Base-by-base conservation (phyloP, 805 yeast genomes). In the Metschnikowia henanensis region DNA sequence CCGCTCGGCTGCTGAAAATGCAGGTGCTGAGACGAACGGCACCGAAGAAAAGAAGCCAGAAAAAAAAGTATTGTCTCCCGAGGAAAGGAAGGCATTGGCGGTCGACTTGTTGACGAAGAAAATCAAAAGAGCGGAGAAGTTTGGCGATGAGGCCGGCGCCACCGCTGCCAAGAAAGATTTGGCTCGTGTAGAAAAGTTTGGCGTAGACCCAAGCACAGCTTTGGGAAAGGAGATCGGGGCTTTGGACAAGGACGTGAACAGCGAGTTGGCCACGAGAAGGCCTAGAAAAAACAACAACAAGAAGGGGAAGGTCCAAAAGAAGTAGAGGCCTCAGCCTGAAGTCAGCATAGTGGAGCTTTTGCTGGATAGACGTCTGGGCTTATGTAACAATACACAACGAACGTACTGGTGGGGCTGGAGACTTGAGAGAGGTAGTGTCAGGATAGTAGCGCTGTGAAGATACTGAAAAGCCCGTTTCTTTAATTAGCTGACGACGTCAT, bases 151-250 rank as follows among this genome's bases (percentile, higher is more conserved):
- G 40, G 69, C 69, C n/a, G 68, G 66, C 17, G 76, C 78, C 20
- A 72, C 72, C 30, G 73, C 70, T 17, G 78, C 85, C 37, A 79
- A 79, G 57, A 80, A 78, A 48, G 83, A 79, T 47, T 68, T 89
- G 55, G 73, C 73, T 29, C 79, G 96, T 60, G 80, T 90, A 50
- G 83, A 84, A 61, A 89, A 87, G 69, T 91, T 89, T 60, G 98
- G 97, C 22, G 79, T 88, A 38, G 84, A 82, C 49, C 61, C 73
- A 28, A 81, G 81, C 45, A 80, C 86, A 32, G 76, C 83, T 8
- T 64, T 85, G 52, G 90, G 89, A 29, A 70, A 68, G 50, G 90
- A 84, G 57, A 70, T 85, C 37, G 90, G 90, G 0, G 58, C 79
- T 32, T 79, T 72, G 37, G 69, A 67, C 53, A 59, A 54, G 18